Base-by-base conservation (phyloP, 148 eudicot genomes). In the Drosera capensis region DNA sequence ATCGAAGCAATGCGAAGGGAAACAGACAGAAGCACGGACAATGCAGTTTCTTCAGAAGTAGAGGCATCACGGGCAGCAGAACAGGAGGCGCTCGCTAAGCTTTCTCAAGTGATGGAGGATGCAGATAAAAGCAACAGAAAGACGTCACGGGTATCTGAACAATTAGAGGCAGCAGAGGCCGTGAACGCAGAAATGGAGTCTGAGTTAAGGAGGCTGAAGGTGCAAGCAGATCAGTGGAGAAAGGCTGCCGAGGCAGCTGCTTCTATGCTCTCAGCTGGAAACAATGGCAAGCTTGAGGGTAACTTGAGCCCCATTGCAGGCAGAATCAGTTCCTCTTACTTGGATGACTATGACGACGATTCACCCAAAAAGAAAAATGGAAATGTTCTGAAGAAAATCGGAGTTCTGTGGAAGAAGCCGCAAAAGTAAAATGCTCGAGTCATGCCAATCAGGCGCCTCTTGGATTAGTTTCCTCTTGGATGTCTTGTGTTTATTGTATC, bases 221-320 rank as follows among this genome's bases (percentile, higher is more conserved):
- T 88, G 48, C 94, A 84, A 64, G 66, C 86, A 1, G 80, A 75
- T 43, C 97, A 88, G 47, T 88, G 94, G 94, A 68, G 97, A 53
- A 88, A 88, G 45, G 97, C 97, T 11, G 97, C 97, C 20, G 97
- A 88, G 57, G 94, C 82, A 21, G 97, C 97, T 48, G 84, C 94
- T 8, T 45, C 94, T 5, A 83, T 88, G 71, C 71, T 88, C n/a
- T 70, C 83, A 4, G 55, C 70, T 0, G 80, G 73, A 14, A 66
- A 65, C 25, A 68, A 80, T 4, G 86, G 86, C 28, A 71, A 69
- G 29, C 56, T 68, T n/a, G 86, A 74, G 30, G 70, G 63, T 43
- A 45, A 54, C 43, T 77, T 67, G 18, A 63, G 71, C 20, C 80
- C 85, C 7, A 21, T 46, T 1, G 54, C 48, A 3, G 68, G 77